phyloP scores from a whole-genome alignment of 1,139 yeast genomes.

The Kurtzmaniella natalensis region DNA sequence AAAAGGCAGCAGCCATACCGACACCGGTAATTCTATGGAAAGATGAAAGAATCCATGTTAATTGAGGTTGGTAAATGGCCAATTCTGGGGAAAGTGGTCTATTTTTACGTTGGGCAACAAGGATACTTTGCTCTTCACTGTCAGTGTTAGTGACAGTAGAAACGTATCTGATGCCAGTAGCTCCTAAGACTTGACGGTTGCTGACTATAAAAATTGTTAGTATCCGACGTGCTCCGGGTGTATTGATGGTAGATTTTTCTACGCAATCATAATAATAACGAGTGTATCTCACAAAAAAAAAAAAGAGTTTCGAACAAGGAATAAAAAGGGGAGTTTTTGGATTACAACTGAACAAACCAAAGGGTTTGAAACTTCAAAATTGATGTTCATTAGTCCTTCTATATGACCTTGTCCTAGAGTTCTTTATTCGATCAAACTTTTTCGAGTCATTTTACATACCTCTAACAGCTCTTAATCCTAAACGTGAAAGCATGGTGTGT shows the following conservation, averaged over 20 bases:
- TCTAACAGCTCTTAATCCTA: slow-evolving; percentile 19
- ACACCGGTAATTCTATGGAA: slow-evolving; percentile 90
- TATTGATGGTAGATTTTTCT: no score
- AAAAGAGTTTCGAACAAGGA: no score
- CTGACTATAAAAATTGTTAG: slow-evolving; percentile 1
- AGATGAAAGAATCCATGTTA: slow-evolving; percentile 76
- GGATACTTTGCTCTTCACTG: slow-evolving; percentile 62
- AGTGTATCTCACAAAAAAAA: no score
- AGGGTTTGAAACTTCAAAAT: no score
- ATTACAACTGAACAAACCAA: no score
- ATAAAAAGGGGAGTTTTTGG: no score
- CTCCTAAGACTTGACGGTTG: slow-evolving; percentile 10
- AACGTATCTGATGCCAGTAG: slow-evolving; percentile 27
- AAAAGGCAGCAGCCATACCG: slow-evolving; percentile 71
- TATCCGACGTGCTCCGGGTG: slow-evolving; percentile 1
- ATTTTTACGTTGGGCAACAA: slow-evolving; percentile 76
- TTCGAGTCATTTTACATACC: slow-evolving; percentile 15
- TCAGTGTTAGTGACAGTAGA: slow-evolving; percentile 59
- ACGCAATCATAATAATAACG: no score
- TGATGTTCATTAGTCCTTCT: no score
- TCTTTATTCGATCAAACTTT: no score
- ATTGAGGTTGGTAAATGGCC: slow-evolving; percentile 83
- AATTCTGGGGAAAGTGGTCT: slow-evolving; percentile 94
- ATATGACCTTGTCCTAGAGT: no score
- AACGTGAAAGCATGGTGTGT: slow-evolving; percentile 16